Evolutionary conservation across 495 filamentous ascomycete species (phyloP).

Genomic region (Echria macrotheca): DNA sequence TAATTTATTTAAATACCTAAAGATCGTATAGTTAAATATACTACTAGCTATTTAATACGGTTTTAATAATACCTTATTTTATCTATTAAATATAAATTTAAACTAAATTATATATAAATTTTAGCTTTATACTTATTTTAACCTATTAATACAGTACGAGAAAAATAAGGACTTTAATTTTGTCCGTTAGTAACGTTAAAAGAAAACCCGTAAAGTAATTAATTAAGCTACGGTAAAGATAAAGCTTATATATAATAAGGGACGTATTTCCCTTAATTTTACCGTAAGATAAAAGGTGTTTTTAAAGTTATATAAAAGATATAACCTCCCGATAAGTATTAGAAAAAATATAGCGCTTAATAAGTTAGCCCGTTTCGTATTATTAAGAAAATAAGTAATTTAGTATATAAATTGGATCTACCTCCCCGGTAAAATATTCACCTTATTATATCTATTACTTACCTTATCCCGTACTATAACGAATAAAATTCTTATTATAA

Average conservation of each 20-base stretch:
- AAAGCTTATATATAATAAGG: background rate
- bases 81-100: background rate
- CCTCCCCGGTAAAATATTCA: background rate
- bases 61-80: background rate
- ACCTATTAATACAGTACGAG: background rate
- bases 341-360: background rate
- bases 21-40: background rate
- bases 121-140: background rate
- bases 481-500: background rate
- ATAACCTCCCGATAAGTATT: background rate
- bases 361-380: background rate
- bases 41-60: background rate
- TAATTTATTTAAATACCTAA: background rate
- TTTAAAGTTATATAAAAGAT: background rate
- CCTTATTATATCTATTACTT: background rate
- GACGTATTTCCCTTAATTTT: background rate
- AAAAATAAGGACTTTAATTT: background rate
- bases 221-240: background rate
- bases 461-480: background rate
- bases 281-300: background rate
- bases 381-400: background rate
- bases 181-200: background rate
- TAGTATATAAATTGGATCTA: background rate
- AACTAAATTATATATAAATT: background rate
- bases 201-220: no score